These are phyloP conservation scores for Aspergillus sp. DNA, from an alignment of 2,329 filamentous ascomycete species.

Conservation along the genomic window DNA sequence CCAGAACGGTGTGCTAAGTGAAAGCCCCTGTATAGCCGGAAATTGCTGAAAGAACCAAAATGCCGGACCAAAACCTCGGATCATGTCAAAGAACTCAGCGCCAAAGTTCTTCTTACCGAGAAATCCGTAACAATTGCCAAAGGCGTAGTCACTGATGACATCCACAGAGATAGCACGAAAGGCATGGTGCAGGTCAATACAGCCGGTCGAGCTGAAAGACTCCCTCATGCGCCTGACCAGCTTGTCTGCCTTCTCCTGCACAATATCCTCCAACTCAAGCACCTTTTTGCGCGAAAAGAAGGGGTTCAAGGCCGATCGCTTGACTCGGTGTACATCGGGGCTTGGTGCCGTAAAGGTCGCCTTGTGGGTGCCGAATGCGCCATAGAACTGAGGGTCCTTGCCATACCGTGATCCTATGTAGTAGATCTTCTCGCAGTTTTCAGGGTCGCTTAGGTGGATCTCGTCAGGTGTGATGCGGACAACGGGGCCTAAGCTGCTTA, in stretches of 20 bases:
- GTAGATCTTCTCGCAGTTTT: constrained; percentile 30
- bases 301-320: constrained; percentile 32
- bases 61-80: constrained; percentile 22
- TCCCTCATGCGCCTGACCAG: constrained; percentile 25
- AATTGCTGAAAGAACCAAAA: constrained; percentile 30
- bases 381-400: constrained; percentile 30
- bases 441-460: constrained; percentile 31
- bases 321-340: constrained; percentile 31
- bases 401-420: constrained; percentile 26
- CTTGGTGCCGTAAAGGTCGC: constrained; percentile 34
- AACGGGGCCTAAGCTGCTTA: constrained; percentile 25
- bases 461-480: constrained; percentile 33
- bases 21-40: constrained; percentile 19
- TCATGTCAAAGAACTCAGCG: constrained; percentile 22
- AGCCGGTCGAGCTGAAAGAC: constrained; percentile 17
- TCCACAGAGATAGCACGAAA: constrained; percentile 32
- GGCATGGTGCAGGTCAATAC: constrained; percentile 25
- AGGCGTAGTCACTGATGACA: constrained; percentile 34
- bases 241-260: constrained; percentile 26
- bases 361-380: constrained; percentile 27
- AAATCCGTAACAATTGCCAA: constrained; percentile 24
- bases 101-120: constrained; percentile 26
- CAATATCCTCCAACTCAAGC: constrained; percentile 26
- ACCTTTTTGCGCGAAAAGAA: constrained; percentile 34
- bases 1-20: constrained; percentile 22